These are phyloP conservation scores for Cryptococcus wingfieldii DNA, from an alignment of 1,284 basidiomycete species.

Conservation along the genomic window DNA sequence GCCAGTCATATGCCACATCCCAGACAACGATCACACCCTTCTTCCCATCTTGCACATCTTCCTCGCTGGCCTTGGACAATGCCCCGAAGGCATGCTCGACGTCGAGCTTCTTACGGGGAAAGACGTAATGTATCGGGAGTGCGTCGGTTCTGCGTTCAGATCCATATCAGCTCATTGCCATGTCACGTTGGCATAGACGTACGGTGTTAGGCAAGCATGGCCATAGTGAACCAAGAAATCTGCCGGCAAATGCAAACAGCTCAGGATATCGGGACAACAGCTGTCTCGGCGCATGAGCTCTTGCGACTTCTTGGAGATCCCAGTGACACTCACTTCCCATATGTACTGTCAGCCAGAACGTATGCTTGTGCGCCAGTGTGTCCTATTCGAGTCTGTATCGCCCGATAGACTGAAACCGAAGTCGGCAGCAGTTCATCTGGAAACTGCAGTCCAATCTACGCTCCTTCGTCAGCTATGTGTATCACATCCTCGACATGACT, in stretches of 20 bases:
- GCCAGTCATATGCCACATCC: slow-evolving; percentile 77
- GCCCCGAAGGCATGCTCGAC: slow-evolving; percentile 22
- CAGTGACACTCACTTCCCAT: slow-evolving; percentile 68
- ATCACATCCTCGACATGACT: slow-evolving; percentile 6
- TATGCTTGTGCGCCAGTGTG: slow-evolving; percentile 59
- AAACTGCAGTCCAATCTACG: slow-evolving; percentile 85
- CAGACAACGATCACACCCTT: slow-evolving; percentile 60
- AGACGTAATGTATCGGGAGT: slow-evolving; percentile 49
- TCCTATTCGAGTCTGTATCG: slow-evolving; percentile 59
- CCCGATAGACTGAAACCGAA: slow-evolving; percentile 79
- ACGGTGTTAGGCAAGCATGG: slow-evolving; percentile 79
- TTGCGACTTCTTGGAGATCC: background rate
- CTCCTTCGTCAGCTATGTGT: slow-evolving; percentile 1
- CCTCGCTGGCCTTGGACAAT: slow-evolving; percentile 22
- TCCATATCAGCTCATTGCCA: background rate
- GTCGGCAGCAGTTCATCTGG: slow-evolving; percentile 87
- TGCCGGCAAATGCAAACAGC: slow-evolving; percentile 88
- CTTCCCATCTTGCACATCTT: slow-evolving; percentile 25
- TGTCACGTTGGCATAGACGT: slow-evolving; percentile 47
- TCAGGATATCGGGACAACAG: slow-evolving; percentile 95
- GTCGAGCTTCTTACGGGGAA: slow-evolving; percentile 41
- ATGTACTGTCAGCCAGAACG: slow-evolving; percentile 93
- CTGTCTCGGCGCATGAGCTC: slow-evolving; percentile 49
- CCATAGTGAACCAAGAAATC: slow-evolving; percentile 93
- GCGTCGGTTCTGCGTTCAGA: slow-evolving; percentile 39